phyloP scores from a whole-genome alignment of 108 stramenopile species.

The Nitzschia sp. region DNA sequence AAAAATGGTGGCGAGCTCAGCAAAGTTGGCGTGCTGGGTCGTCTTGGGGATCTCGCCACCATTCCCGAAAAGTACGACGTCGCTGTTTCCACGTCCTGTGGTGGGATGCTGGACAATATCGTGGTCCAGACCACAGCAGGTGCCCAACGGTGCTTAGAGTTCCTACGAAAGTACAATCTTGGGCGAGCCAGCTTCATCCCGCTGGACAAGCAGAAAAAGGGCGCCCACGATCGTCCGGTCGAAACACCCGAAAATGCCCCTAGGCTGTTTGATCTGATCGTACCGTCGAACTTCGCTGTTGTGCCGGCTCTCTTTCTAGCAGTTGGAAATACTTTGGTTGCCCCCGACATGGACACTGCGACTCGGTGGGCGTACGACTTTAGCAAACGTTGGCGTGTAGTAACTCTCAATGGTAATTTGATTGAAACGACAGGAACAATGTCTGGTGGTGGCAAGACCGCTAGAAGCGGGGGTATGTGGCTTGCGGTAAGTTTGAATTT shows the following conservation, averaged over 20 bases:
- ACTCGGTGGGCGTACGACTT: constrained; percentile 92
- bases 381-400: constrained; percentile 91
- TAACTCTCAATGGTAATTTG: constrained; percentile 92
- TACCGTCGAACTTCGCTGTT: constrained; percentile 63
- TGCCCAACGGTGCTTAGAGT: constrained; percentile 90
- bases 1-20: constrained; percentile 81
- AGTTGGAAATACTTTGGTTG: constrained; percentile 96
- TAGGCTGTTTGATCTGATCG: constrained; percentile 92
- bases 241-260: constrained; percentile 88
- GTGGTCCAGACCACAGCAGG: constrained; percentile 97
- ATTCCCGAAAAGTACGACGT: constrained; percentile 93
- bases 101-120: constrained; percentile 87
- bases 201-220: constrained; percentile 93
- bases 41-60: constrained; percentile 95
- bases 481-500: constrained; percentile 58
- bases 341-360: constrained; percentile 92
- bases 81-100: constrained; percentile 96
- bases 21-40: constrained; percentile 88
- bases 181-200: constrained; percentile 97
- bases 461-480: constrained; percentile 85
- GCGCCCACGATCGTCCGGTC: constrained; percentile 81
- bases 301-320: constrained; percentile 92
- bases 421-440: constrained; percentile 98
- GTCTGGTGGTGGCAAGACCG: constrained; percentile 95
- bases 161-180: constrained; percentile 85